Evolutionary conservation across 305 asterid species (phyloP).

Genomic region (Fraxinus dipetala): DNA sequence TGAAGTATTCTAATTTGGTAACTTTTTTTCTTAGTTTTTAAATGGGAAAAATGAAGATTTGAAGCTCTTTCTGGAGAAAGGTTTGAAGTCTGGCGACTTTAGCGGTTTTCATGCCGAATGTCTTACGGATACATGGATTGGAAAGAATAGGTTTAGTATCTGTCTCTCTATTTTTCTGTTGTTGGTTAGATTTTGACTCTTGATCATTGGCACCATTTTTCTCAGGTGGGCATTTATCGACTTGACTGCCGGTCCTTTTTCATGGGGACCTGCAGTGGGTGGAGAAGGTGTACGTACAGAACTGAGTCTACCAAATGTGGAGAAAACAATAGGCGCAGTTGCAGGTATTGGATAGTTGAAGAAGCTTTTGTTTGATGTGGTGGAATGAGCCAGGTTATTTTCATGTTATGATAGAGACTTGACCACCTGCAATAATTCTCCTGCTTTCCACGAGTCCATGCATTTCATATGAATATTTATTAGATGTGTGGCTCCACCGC

Average conservation of each 20-base stretch:
- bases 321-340: conserved; percentile 90
- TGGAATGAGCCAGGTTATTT: conserved; percentile 22
- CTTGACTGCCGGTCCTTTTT: conserved; percentile 93
- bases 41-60: conserved; percentile 69
- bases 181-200: conserved; percentile 15
- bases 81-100: conserved; percentile 75
- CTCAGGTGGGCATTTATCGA: conserved; percentile 97
- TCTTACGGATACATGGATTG: conserved; percentile 91
- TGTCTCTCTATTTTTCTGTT: conserved; percentile 5
- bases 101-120: conserved; percentile 84
- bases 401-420: conserved; percentile 7
- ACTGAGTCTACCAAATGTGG: conserved; percentile 88
- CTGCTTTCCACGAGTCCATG: conserved; percentile 14
- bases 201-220: conserved; percentile 29
- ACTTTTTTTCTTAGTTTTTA: conserved; percentile 49
- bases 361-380: conserved; percentile 7
- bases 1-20: conserved; percentile 22
- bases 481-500: conserved; percentile 4
- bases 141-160: conserved; percentile 63
- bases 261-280: conserved; percentile 99
- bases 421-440: conserved; percentile 8
- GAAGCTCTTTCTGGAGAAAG: conserved; percentile 61
- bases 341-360: conserved; percentile 51
- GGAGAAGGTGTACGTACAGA: conserved; percentile 99
- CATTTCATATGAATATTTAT: conserved; percentile 8